These are phyloP conservation scores for Pichia paraexigua DNA, from an alignment of 805 yeast species.

Conservation along the genomic window DNA sequence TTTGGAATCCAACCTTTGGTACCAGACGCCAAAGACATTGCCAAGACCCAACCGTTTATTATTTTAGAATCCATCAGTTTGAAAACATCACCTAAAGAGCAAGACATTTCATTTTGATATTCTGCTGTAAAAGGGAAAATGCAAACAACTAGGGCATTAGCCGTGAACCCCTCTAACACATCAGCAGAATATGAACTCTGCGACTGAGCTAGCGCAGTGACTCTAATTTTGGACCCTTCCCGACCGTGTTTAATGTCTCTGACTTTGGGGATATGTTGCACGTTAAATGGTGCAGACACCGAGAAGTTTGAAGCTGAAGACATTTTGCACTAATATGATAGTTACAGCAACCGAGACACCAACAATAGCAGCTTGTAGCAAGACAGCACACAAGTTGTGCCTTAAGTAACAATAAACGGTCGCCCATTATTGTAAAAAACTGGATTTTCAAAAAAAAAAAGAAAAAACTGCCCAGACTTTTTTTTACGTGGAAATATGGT, in stretches of 20 bases:
- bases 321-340: too few relatives aligned
- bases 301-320: neutral
- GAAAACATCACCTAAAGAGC: conserved; percentile 43
- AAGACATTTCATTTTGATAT: conserved; percentile 33
- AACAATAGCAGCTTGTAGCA: neutral
- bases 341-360: neutral
- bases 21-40: conserved; percentile 42
- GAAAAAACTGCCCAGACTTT: too few relatives aligned
- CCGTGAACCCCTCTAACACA: neutral
- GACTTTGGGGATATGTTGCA: conserved; percentile 12
- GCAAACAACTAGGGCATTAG: conserved; percentile 8
- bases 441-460: neutral
- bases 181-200: neutral
- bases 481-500: too few relatives aligned
- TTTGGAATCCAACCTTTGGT: conserved; percentile 47
- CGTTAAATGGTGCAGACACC: conserved; percentile 15
- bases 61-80: conserved; percentile 39
- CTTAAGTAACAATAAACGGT: neutral
- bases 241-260: conserved; percentile 1
- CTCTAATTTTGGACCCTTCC: neutral
- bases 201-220: neutral
- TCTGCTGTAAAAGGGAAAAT: conserved; percentile 8
- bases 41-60: conserved; percentile 47
- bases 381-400: neutral
- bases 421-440: neutral